Percentiles rank a stretch among this genome's conserved stretches.
phyloP scores from a whole-genome alignment of 139 green algal species.

The Tetraselmis striata region DNA sequence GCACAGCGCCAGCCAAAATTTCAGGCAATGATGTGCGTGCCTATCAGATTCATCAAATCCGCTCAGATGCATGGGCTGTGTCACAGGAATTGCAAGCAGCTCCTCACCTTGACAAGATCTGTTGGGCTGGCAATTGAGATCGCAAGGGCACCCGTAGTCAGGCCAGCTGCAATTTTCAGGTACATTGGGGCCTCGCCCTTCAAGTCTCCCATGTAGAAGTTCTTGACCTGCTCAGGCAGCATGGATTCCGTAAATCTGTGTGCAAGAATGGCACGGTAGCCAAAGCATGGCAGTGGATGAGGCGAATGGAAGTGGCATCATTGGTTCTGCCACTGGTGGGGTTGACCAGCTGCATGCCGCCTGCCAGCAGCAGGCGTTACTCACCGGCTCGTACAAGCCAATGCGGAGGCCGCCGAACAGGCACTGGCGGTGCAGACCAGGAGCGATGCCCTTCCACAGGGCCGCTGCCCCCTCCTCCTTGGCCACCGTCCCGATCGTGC shows the following conservation, averaged over 20 bases:
- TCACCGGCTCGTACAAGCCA: slow-evolving; percentile 93
- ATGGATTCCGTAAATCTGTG: not conserved
- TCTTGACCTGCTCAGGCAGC: slow-evolving; percentile 51
- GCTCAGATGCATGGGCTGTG: too few relatives aligned
- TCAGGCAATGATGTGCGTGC: not conserved
- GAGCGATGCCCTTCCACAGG: slow-evolving; percentile 91
- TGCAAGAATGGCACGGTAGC: too few relatives aligned
- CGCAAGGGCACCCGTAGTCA: slow-evolving; percentile 84
- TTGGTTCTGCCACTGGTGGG: too few relatives aligned
- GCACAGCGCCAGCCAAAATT: not conserved
- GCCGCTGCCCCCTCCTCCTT: slow-evolving; percentile 79
- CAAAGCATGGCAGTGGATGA: too few relatives aligned
- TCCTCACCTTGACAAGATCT: slow-evolving; percentile 95
- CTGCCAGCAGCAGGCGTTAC: slow-evolving; percentile 4
- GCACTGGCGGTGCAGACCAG: slow-evolving; percentile 88
- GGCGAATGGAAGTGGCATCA: too few relatives aligned
- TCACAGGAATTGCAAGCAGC: too few relatives aligned
- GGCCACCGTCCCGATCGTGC: slow-evolving; percentile 82
- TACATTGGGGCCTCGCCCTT: slow-evolving; percentile 70
- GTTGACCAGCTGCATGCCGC: too few relatives aligned
- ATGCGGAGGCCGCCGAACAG: slow-evolving; percentile 95
- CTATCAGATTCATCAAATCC: not conserved
- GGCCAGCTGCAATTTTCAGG: slow-evolving; percentile 86
- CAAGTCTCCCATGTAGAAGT: slow-evolving; percentile 69
- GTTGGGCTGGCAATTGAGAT: slow-evolving; percentile 86